Percentiles rank a stretch among this genome's conserved stretches.
phyloP scores from a whole-genome alignment of 345 rosid genomes.

The Hevea brasiliensis region DNA sequence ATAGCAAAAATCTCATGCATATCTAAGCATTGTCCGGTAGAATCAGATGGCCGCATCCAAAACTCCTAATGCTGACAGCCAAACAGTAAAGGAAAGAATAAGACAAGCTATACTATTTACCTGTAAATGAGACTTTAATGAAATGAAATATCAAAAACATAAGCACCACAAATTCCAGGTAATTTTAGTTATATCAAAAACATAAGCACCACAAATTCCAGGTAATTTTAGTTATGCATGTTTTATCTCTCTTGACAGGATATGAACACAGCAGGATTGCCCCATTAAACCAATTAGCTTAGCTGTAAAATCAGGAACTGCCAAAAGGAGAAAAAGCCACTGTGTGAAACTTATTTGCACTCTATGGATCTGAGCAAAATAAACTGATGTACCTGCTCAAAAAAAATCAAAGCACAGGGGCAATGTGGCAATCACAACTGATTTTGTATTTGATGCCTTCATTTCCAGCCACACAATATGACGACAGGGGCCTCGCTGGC shows the following conservation, averaged over 20 bases:
- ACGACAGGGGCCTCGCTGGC: background rate
- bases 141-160: too few relatives aligned
- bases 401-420: background rate
- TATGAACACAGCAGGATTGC: background rate
- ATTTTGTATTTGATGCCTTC: background rate
- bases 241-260: background rate
- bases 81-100: too few relatives aligned
- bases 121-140: too few relatives aligned
- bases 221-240: too few relatives aligned
- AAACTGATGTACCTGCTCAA: background rate
- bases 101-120: too few relatives aligned
- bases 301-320: background rate
- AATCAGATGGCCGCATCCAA: too few relatives aligned
- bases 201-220: too few relatives aligned
- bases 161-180: too few relatives aligned
- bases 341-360: background rate
- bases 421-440: background rate
- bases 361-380: background rate
- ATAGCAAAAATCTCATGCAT: too few relatives aligned
- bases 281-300: background rate
- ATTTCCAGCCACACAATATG: slow-evolving; percentile 7
- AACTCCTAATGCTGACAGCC: too few relatives aligned
- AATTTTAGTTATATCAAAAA: background rate
- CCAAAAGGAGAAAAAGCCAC: background rate
- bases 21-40: too few relatives aligned